Evolutionary conservation across 345 rosid genomes (phyloP), one percentile per base, ranked within the genome.

Genomic region (Eucalyptus brandiana): DNA sequence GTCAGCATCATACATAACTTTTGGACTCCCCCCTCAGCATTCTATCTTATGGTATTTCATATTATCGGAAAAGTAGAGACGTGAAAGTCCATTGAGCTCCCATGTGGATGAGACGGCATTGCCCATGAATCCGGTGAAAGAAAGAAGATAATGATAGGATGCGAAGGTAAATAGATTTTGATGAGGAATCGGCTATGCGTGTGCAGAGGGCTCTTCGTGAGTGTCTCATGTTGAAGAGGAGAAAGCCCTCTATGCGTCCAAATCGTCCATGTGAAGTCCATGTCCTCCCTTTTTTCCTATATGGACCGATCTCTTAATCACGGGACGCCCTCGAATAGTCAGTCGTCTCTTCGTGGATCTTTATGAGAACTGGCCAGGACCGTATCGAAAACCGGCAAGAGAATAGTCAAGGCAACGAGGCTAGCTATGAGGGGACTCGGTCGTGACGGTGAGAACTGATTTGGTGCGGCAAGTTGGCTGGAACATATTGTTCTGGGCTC

Each of bases 21-120:
- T 53, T 21, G 2, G 0, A 51, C 21, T 0, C 1, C 0, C 21
- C 56, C 10, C 2, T 28, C n/a, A 6, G 17, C 4, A 60, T 60
- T 60, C 17, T 60, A 30, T 60, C 69, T 7, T 60, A 30, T 28
- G 17, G 32, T 60, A 60, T 13, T 60, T 60, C 32, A 28, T 28
- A 60, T 53, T 28, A 60, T 60, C 7, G 4, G 15, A 13, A 28
- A 60, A 26, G 32, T 6, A 4, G 32, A 60, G 17, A 32, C 32
- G 8, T 60, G 69, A 28, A 60, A 28, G 32, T 60, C 69, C 69
- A 28, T 30, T 28, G 69, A 60, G 69, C 15, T 60, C 17, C 69
- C 69, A 3, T 30, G n/a, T 60, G 69, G 69, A 60, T 60, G 32
- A 28, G 16, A 60, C 8, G 32, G 69, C 69, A 60, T 60, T 60